Conservation (phyloP, 2,329 filamentous ascomycete species). For the Cladophialophora psammophila region DNA sequence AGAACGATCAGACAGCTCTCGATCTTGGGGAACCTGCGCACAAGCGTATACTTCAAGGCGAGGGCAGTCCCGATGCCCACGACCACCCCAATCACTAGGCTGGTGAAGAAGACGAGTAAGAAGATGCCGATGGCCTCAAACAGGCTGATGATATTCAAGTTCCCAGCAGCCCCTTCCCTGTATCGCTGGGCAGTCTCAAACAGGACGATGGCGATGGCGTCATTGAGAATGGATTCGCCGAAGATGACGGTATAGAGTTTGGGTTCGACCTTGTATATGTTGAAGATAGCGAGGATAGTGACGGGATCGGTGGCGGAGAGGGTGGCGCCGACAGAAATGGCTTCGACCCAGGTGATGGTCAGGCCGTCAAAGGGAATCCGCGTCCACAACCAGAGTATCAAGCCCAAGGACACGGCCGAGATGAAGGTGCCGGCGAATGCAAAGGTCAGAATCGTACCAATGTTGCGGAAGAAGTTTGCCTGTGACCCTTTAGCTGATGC, state of each 20-base stretch:
- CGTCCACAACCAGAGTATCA: slow-evolving; percentile 89
- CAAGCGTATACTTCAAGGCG: slow-evolving; percentile 91
- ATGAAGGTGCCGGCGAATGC: slow-evolving; percentile 97
- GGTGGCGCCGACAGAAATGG: slow-evolving; percentile 94
- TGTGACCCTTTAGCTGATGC: slow-evolving; percentile 37
- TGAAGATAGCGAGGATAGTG: slow-evolving; percentile 98
- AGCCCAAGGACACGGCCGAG: slow-evolving; percentile 90
- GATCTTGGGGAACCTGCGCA: slow-evolving; percentile 91
- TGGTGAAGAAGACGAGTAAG: slow-evolving; percentile 94
- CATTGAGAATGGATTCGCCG: slow-evolving; percentile 96
- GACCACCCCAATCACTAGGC: slow-evolving; percentile 83
- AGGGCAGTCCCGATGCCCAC: slow-evolving; percentile 88
- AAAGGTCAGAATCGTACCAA: slow-evolving; percentile 95
- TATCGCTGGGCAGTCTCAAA: slow-evolving; percentile 98
- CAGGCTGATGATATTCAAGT: slow-evolving; percentile 79
- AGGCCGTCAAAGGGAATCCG: slow-evolving; percentile 84
- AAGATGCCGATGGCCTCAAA: slow-evolving; percentile 94
- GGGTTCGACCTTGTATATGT: slow-evolving; percentile 98
- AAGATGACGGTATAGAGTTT: slow-evolving; percentile 99
- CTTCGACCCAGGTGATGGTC: slow-evolving; percentile 89
- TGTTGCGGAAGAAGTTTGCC: slow-evolving; percentile 98
- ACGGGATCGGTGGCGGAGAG: slow-evolving; percentile 97
- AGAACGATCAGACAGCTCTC: slow-evolving; percentile 94
- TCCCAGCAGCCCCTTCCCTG: slow-evolving; percentile 73
- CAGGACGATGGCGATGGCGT: slow-evolving; percentile 96